Conservation (phyloP, 2,329 filamentous ascomycete genomes). For the Diplocarpon rosae region DNA sequence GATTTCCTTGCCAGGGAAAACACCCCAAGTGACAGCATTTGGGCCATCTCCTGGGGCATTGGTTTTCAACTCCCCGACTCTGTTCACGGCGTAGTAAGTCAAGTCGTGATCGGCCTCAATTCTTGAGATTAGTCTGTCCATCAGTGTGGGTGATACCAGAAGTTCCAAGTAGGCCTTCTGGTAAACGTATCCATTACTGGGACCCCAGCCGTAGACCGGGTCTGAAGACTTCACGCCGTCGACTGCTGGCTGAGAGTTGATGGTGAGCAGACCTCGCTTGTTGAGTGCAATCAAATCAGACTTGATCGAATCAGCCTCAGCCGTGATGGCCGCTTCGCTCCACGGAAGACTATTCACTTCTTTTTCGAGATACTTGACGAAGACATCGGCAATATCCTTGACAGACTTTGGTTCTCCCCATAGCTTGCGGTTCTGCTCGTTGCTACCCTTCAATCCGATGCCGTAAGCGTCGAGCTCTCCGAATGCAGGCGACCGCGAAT, state of each 20-base stretch:
- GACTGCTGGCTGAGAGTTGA: conserved; percentile 95
- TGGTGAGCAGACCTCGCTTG: conserved; percentile 75
- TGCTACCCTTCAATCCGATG: conserved; percentile 85
- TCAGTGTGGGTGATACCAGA: conserved; percentile 69
- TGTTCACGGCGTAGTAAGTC: conserved; percentile 91
- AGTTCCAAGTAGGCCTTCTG: conserved; percentile 97
- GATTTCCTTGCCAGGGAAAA: conserved; percentile 97
- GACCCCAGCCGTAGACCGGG: conserved; percentile 86
- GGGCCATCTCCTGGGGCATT: conserved; percentile 80
- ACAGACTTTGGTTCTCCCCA: conserved; percentile 81
- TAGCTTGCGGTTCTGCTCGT: conserved; percentile 88
- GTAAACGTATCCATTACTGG: conserved; percentile 90
- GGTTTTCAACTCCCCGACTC: conserved; percentile 67
- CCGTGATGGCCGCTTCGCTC: conserved; percentile 81
- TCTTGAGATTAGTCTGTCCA: conserved; percentile 64
- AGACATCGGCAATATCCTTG: conserved; percentile 70
- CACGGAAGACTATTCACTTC: conserved; percentile 78
- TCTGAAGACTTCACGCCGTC: conserved; percentile 83
- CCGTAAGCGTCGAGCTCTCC: conserved; percentile 92
- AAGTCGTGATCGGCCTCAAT: conserved; percentile 71
- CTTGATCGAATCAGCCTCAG: conserved; percentile 71
- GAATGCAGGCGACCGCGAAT: conserved; percentile 90
- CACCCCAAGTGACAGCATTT: conserved; percentile 98
- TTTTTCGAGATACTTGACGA: conserved; percentile 74
- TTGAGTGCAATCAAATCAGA: conserved; percentile 72